These are phyloP conservation scores for Bacidia rubella DNA, from an alignment of 495 filamentous ascomycete species.

Conservation along the genomic window DNA sequence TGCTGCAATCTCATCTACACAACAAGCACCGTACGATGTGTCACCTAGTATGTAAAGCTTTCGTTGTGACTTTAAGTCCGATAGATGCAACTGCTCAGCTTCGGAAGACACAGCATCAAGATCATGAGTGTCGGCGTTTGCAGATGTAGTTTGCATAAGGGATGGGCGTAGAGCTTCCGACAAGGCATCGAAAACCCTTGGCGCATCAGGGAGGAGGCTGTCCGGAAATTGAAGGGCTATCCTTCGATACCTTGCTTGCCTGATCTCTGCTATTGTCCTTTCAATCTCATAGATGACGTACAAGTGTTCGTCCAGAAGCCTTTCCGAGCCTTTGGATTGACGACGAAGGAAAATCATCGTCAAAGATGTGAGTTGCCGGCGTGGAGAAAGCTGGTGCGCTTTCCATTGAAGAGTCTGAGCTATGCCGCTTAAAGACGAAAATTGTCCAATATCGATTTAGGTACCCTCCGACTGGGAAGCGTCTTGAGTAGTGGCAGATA, in stretches of 20 bases:
- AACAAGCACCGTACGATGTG: slow-evolving; percentile 93
- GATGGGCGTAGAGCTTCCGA: slow-evolving; percentile 12
- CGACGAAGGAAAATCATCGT: slow-evolving; percentile 29
- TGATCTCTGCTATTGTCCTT: slow-evolving; percentile 64
- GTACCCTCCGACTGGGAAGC: too few species aligned
- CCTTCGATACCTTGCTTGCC: slow-evolving; percentile 51
- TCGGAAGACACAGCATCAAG: background rate
- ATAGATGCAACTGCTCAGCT: background rate
- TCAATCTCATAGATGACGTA: slow-evolving; percentile 73
- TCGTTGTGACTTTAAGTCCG: background rate
- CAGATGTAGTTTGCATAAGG: background rate
- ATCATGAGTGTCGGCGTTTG: background rate
- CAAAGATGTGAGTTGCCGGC: slow-evolving; percentile 67
- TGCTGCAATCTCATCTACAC: slow-evolving; percentile 92
- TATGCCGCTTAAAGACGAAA: too few species aligned
- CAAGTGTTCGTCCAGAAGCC: slow-evolving; percentile 56
- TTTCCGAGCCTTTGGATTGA: background rate
- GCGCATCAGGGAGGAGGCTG: slow-evolving; percentile 73
- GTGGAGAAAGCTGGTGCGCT: slow-evolving; percentile 71
- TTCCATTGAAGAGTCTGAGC: background rate
- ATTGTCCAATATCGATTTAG: too few species aligned
- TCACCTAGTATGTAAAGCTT: slow-evolving; percentile 84
- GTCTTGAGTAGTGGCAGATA: too few species aligned
- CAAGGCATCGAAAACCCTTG: slow-evolving; percentile 61
- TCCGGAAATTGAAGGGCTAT: slow-evolving; percentile 94